Evolutionary conservation across 2,329 filamentous ascomycete genomes (phyloP), one percentile per base, ranked within the genome.

Genomic region (Cylindrodendrum hubeiense): DNA sequence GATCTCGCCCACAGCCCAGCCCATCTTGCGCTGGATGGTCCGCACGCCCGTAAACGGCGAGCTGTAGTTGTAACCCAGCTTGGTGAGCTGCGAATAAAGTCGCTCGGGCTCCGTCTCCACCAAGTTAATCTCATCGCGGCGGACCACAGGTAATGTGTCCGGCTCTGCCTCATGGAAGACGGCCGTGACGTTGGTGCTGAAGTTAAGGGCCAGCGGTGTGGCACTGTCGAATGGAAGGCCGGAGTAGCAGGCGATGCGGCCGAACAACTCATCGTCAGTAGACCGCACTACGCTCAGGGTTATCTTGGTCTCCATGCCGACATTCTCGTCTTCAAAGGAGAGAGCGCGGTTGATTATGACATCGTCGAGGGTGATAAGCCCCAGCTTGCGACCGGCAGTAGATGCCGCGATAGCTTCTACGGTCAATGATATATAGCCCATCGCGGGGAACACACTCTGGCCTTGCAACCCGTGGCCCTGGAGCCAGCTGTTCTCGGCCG

Each of bases 361-460:
- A 28, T 37, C 34, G 49, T 13, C 33, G 49, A 19, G 34, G 49
- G 17, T 28, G 5, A 52, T 52, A 37, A 52, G 5, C 30, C 34
- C 10, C 37, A 33, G n/a, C 28, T 52, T n/a, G 49, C 49, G 13
- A 24, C 49, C 4, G 49, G 26, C 26, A 28, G 26, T 28, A 8
- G 15, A 37, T 5, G 13, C 6, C 33, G 9, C 30, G 30, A 33
- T 33, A 19, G 71, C 49, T 30, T 82, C 80, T 2, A 80, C 68
- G 2, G 75, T 79, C 74, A 82, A 82, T 2, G 73, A 69, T 0
- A 81, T 30, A 54, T 81, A 83, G 0, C 71, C 79, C 10, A 81
- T 76, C 1, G 68, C 77, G 0, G 83, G 83, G 28, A 83, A 83
- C 0, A 85, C 70, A 15, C 76, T 70, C 12, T 80, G 67, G 0